Percentiles rank a stretch among this genome's conserved stretches.
These are phyloP conservation scores for Syncephalastrum monosporum DNA, from an alignment of 371 early-diverging fungal genomes.

Conservation along the genomic window DNA sequence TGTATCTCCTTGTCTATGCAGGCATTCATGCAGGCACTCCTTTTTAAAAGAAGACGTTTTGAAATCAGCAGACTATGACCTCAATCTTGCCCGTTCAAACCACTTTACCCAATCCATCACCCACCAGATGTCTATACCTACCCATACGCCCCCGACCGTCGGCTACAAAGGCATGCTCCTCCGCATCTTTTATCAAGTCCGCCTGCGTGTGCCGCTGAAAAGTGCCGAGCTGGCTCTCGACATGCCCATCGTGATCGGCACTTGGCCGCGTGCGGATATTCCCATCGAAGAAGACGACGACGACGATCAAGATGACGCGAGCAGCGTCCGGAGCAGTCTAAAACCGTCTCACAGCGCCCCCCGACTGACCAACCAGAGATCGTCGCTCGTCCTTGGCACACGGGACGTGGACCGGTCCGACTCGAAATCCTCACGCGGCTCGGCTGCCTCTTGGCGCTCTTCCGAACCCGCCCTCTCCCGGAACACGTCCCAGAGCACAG, in stretches of 20 bases:
- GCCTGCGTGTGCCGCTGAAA: constrained; percentile 17
- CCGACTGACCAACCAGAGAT: no score
- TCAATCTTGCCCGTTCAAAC: constrained; percentile 38
- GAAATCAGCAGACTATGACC: constrained; percentile 26
- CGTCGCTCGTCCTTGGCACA: no score
- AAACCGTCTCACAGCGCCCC: no score
- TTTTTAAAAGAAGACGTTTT: constrained; percentile 27
- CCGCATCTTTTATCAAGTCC: constrained; percentile 31
- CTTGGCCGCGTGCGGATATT: constrained; percentile 35
- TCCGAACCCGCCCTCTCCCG: constrained; percentile 24
- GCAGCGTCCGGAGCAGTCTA: no score
- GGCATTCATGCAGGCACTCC: constrained; percentile 11
- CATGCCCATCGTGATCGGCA: constrained; percentile 36
- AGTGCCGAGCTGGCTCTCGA: constrained; percentile 18
- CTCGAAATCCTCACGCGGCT: constrained; percentile 30
- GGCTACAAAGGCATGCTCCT: constrained; percentile 24
- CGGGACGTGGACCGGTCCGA: constrained; percentile 27
- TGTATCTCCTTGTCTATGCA: neutral
- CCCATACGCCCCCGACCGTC: constrained; percentile 36
- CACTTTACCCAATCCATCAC: constrained; percentile 33
- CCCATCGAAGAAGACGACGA: constrained; percentile 47
- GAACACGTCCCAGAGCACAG: constrained; percentile 17
- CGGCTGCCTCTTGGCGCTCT: constrained; percentile 31
- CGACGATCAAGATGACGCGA: constrained; percentile 6
- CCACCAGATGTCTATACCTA: constrained; percentile 28